Base-by-base conservation (phyloP, 2,329 filamentous ascomycete genomes). In the Dactylellina haptotyla region DNA sequence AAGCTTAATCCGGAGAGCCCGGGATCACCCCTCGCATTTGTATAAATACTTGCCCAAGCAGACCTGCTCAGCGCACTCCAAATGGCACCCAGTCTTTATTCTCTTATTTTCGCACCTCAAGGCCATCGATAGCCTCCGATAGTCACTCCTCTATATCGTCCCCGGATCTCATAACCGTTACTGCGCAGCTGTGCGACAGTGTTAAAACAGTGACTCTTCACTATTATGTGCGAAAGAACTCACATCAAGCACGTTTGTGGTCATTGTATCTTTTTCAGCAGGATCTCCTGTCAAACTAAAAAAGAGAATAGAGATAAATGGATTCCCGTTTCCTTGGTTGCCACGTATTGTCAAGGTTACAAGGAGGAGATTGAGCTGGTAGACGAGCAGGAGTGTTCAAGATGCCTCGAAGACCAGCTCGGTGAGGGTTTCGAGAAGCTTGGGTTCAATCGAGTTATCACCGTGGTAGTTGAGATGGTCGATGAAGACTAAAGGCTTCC, bases 151-250 rank as follows among this genome's bases (percentile, higher is more conserved):
- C n/a, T n/a, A n/a, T n/a, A n/a, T n/a, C n/a, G n/a, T n/a, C n/a
- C n/a, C n/a, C n/a, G n/a, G n/a, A n/a, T n/a, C n/a, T n/a, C n/a
- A n/a, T n/a, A n/a, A n/a, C n/a, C n/a, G n/a, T n/a, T 54, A 54
- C 39, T 37, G 50, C 20, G 8, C 23, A 37, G 50, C 50, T 23
- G 39, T 54, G 30, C 9, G 25, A 56, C 34, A 8, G 18, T 41
- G 14, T 26, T 26, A n/a, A n/a, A n/a, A n/a, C n/a, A n/a, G n/a
- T n/a, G n/a, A n/a, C n/a, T n/a, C n/a, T n/a, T n/a, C n/a, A 20
- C 3, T 20, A 53, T 23, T 9, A 67, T 67, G 64, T 67, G 64
- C 18, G 45, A 67, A 59, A 20, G 46, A 54, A 67, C 64, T 4
- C 45, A 51, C 37, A 26, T 67, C 6, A n/a, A 53, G 4, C 56